These are phyloP conservation scores for Oxyria digyna DNA, from an alignment of 148 eudicot species.

Conservation along the genomic window DNA sequence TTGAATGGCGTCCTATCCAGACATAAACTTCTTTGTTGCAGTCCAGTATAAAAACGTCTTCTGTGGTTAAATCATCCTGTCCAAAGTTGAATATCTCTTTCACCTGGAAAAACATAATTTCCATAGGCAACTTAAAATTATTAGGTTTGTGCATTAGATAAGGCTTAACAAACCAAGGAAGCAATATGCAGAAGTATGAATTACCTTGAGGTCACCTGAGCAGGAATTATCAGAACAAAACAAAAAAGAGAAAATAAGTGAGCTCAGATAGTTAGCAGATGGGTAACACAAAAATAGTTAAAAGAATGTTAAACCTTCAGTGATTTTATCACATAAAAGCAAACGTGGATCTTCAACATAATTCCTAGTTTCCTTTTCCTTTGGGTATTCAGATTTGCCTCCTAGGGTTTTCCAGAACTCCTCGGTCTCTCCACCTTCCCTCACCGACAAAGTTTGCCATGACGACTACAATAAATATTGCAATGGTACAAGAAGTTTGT, in stretches of 20 bases:
- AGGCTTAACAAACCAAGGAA: neutral
- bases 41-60: constrained; percentile 36
- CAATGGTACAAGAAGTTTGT: neutral
- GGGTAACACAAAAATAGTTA: neutral
- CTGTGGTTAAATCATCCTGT: constrained; percentile 47
- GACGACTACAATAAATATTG: constrained; percentile 19
- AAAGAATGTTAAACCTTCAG: constrained; percentile 16
- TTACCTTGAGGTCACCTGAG: constrained; percentile 31
- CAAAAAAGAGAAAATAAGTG: neutral
- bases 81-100: constrained; percentile 41
- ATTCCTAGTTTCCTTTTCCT: constrained; percentile 15
- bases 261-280: neutral
- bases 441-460: constrained; percentile 31
- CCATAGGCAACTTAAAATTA: neutral
- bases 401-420: constrained; percentile 27
- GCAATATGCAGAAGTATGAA: neutral
- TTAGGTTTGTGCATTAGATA: neutral
- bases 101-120: constrained; percentile 15
- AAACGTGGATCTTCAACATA: constrained; percentile 24
- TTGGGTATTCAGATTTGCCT: constrained; percentile 28
- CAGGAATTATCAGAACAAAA: neutral
- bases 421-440: constrained; percentile 36
- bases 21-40: constrained; percentile 32
- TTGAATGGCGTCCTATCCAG: constrained; percentile 38
- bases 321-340: constrained; percentile 18